Evolutionary conservation across 2,329 filamentous ascomycete genomes (phyloP), one percentile per base, ranked within the genome.

Genomic region (Pseudogymnoascus sp.): DNA sequence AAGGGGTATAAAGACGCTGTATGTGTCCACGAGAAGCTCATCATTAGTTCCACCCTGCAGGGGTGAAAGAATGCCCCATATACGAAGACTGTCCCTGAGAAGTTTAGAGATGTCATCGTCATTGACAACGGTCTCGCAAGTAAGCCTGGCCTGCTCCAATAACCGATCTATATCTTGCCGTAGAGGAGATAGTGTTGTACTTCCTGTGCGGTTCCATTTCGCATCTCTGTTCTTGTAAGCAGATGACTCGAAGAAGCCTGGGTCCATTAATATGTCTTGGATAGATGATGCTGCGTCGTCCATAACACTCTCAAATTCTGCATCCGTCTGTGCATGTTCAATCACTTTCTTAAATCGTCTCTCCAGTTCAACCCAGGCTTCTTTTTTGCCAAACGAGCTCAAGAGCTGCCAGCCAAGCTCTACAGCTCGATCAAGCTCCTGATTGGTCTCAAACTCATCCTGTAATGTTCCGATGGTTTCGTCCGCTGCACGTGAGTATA

Each of bases 241-340:
- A 0, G 84, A 84, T 37, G 89, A 79, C 52, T 92, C 88, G 67
- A 95, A 89, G 73, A 96, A 96, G 3, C 85, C 81, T 0, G 92
- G 92, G 63, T 96, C 88, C 0, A 85, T 94, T 39, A 97, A 76
- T 71, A 96, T 85, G 63, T 87, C 85, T 68, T 95, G 87, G 3
- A 96, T 72, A 3, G 88, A 82, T 59, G 85, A 82, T 9, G 87
- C 88, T 28, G 92, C 76, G 48, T 95, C 83, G 19, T 79, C 79
- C 69, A 95, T 82, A 23, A 96, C 75, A 12, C 84, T 77, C 67
- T 96, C 90, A 62, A 96, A 94, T 59, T 94, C 84, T 0, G 89
- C 88, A 66, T 96, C 90, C 33, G 83, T 85, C 61, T 86, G 78
- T 2, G 87, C 83, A 69, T 95, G 88, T 48, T 84, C 80, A 68